Percentiles rank a stretch among this genome's conserved stretches.
These are phyloP conservation scores for Keithomyces neogunnii DNA, from an alignment of 2,329 filamentous ascomycete species.

Conservation along the genomic window DNA sequence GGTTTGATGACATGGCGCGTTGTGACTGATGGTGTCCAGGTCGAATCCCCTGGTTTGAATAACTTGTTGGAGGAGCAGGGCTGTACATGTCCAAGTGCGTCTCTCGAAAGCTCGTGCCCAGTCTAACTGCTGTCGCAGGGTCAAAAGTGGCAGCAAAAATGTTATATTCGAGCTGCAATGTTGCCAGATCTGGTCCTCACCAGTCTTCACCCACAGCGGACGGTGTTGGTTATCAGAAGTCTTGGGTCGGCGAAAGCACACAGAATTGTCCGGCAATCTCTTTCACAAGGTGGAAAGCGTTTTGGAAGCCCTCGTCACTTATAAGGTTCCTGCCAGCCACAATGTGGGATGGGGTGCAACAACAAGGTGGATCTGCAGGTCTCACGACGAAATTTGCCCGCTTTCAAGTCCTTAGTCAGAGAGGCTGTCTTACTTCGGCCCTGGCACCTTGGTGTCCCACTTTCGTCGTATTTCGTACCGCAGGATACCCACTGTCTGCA, in stretches of 20 bases:
- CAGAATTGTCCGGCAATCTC: not conserved
- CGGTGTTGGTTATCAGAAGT: not conserved
- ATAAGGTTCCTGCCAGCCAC: not conserved
- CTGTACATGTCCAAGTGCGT: not conserved
- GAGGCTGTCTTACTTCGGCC: not conserved
- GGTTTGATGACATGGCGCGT: not conserved
- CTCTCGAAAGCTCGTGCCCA: not conserved
- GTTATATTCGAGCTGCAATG: not conserved
- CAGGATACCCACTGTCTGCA: not conserved
- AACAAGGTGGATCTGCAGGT: not conserved
- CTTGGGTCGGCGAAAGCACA: not conserved
- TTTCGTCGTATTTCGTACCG: conserved; percentile 5
- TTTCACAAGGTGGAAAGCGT: not conserved
- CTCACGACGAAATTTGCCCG: not conserved
- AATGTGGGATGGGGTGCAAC: not conserved
- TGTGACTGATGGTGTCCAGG: not conserved
- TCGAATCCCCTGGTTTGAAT: not conserved
- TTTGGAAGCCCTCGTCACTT: not conserved
- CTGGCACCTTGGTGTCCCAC: not conserved
- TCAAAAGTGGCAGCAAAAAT: not conserved
- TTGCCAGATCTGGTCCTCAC: not conserved
- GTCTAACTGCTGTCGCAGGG: not conserved
- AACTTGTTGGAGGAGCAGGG: not conserved
- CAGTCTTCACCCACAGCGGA: not conserved
- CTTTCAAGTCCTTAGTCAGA: not conserved